Conservation (phyloP, 2,329 filamentous ascomycete genomes). For the Trichoderma cornu-damae region DNA sequence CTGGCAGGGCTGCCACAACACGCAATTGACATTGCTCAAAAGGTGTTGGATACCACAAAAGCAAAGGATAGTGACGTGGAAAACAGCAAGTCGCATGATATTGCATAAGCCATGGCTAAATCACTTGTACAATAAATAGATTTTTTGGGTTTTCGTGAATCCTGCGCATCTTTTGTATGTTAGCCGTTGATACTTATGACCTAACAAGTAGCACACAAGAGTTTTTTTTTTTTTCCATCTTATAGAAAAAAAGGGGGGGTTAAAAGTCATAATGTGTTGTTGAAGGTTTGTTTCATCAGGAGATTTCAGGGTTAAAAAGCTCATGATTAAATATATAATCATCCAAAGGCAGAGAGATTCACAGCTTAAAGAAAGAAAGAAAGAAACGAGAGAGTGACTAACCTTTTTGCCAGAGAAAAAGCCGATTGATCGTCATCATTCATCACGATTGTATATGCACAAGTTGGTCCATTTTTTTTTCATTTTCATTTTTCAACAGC, state of each 20-base stretch:
- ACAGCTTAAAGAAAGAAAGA: conserved; percentile 19
- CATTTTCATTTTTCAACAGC: neutral
- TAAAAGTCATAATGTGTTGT: conserved; percentile 53
- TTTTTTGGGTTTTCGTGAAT: neutral
- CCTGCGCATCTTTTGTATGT: conserved; percentile 25
- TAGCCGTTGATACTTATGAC: conserved; percentile 38
- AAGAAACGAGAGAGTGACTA: too few relatives aligned
- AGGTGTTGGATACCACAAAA: conserved; percentile 22
- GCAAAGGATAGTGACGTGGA: neutral
- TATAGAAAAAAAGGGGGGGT: conserved; percentile 20
- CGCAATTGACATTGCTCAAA: conserved; percentile 62
- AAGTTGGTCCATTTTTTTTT: neutral
- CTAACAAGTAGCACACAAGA: conserved; percentile 22
- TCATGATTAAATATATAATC: conserved; percentile 56
- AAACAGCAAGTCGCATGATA: neutral
- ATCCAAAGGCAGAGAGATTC: conserved; percentile 38
- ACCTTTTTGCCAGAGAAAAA: conserved; percentile 36
- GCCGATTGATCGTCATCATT: neutral
- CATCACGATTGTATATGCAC: conserved; percentile 14
- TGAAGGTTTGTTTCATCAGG: conserved; percentile 53
- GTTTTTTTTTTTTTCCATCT: too few relatives aligned
- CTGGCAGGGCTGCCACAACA: conserved; percentile 75
- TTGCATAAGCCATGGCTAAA: neutral
- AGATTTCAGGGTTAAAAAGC: conserved; percentile 64
- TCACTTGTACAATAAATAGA: neutral